Evolutionary conservation across 805 yeast species (phyloP), one percentile per base, ranked within the genome.

Genomic region (Cyberlindnera petersonii): DNA sequence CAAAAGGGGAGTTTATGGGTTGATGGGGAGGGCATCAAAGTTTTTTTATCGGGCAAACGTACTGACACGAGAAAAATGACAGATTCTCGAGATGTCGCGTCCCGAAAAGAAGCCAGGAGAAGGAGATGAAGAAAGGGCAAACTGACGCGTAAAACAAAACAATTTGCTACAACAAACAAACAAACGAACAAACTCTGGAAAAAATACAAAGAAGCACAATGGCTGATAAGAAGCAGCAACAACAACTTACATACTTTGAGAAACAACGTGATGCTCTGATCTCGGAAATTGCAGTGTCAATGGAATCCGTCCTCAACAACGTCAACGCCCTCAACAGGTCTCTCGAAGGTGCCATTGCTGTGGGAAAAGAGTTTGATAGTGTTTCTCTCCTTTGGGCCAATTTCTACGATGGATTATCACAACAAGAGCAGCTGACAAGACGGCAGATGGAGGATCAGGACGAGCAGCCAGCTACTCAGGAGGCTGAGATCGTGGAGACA

Each of bases 321-420:
- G 59, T 84, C 41, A 82, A 80, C 48, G 71, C 78, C 16, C 63
- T 84, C 43, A 83, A 83, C 54, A 68, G 86, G 31, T 74, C 88
- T 0, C 61, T 84, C 36, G 82, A 80, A 48, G 78, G 75, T 30
- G 74, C 79, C 3, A 71, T 82, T 13, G 81, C 82, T 17, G 86
- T 84, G 3, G 89, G 93, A 2, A 77, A 78, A 52, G 89, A 82
- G 43, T 84, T 83, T 50, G 85, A 82, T 41, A 73, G 75, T 35
- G 85, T 82, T 13, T 74, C 88, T 3, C 62, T 69, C n/a, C 64
- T 83, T 24, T 84, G 94, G 94, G 64, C 71, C 24, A 71, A 71
- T 26, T 82, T 83, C 52, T 82, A 83, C 50, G 75, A 76, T 52
- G 78, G 78, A 0, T 35, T 68, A 16, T 63, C 61, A 10, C 64